Conservation (phyloP, 495 filamentous ascomycete genomes). For the Aspergillus homomorphus region DNA sequence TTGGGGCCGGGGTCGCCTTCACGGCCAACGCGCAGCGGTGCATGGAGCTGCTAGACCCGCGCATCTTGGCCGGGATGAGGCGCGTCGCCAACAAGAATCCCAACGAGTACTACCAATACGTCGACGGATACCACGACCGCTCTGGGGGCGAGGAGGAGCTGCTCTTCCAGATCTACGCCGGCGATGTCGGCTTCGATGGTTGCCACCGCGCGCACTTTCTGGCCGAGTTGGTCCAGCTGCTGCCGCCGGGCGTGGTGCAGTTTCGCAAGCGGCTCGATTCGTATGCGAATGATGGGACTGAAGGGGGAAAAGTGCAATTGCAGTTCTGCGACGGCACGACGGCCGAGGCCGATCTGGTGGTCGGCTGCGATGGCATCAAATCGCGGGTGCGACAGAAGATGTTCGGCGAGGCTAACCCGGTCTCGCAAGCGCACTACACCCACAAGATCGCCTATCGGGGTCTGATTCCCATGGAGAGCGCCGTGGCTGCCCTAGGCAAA, state of each 20-base stretch:
- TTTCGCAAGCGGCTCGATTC: slow-evolving; percentile 31
- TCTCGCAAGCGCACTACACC: slow-evolving; percentile 39
- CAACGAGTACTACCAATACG: slow-evolving; percentile 30
- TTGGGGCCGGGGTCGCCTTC: slow-evolving; percentile 31
- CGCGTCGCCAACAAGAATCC: slow-evolving; percentile 19
- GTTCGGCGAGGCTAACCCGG: slow-evolving; percentile 34
- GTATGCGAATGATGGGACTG: slow-evolving; percentile 18
- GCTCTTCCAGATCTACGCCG: slow-evolving; percentile 28
- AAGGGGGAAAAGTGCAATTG: slow-evolving; percentile 28
- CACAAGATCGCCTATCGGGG: slow-evolving; percentile 50
- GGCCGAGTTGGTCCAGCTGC: slow-evolving; percentile 51
- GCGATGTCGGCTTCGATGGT: slow-evolving; percentile 29
- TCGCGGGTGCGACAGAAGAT: slow-evolving; percentile 45
- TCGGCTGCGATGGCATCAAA: slow-evolving; percentile 58
- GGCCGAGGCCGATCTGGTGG: slow-evolving; percentile 44
- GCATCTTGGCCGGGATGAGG: slow-evolving; percentile 12
- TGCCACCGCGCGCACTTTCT: slow-evolving; percentile 56
- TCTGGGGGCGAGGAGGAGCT: slow-evolving; percentile 13
- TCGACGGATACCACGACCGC: slow-evolving; percentile 13
- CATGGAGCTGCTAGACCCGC: slow-evolving; percentile 25
- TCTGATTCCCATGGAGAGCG: slow-evolving; percentile 46
- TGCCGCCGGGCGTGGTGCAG: slow-evolving; percentile 43
- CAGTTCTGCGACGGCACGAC: slow-evolving; percentile 54
- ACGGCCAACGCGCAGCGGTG: slow-evolving; percentile 19
- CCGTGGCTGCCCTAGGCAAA: slow-evolving; percentile 35